These are phyloP conservation scores for Lentinula aciculospora DNA, from an alignment of 768 basidiomycete genomes.

Conservation along the genomic window DNA sequence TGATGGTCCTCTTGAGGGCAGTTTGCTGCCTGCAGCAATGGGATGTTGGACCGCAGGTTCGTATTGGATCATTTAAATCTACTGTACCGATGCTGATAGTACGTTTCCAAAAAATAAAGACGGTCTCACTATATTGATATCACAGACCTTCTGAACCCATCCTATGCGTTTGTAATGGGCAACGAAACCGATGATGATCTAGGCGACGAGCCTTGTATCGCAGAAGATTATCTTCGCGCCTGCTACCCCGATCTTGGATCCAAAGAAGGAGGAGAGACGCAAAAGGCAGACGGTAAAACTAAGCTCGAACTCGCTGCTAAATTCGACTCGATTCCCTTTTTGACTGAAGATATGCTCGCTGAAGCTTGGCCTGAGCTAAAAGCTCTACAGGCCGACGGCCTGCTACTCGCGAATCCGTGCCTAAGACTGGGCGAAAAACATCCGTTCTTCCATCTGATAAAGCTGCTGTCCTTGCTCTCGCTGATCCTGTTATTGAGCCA, in stretches of 20 bases:
- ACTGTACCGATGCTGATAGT: not conserved
- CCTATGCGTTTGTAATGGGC: slow-evolving; percentile 20
- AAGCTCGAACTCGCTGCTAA: not conserved
- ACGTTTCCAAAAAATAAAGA: slow-evolving; percentile 25
- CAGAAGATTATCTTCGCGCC: slow-evolving; percentile 1
- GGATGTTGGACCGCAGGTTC: slow-evolving; percentile 21
- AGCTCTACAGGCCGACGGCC: not conserved
- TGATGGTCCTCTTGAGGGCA: slow-evolving; percentile 12
- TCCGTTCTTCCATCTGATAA: not conserved
- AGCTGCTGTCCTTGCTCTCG: not conserved
- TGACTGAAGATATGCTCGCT: slow-evolving; percentile 2
- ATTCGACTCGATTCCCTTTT: not conserved
- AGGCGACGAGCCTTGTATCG: not conserved
- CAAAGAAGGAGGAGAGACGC: not conserved
- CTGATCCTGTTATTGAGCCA: not conserved
- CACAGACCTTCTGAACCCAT: slow-evolving; percentile 20
- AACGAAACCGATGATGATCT: not conserved
- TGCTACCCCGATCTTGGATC: not conserved
- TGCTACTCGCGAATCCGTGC: not conserved
- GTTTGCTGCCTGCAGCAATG: slow-evolving; percentile 17
- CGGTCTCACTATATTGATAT: slow-evolving; percentile 29
- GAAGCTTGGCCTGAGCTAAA: slow-evolving; percentile 11
- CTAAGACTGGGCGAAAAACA: not conserved
- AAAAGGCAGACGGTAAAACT: not conserved
- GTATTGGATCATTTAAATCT: slow-evolving; percentile 5